Evolutionary conservation across 78 protist genomes (phyloP), one percentile per base, ranked within the genome.

Genomic region (Guillardia theta): DNA sequence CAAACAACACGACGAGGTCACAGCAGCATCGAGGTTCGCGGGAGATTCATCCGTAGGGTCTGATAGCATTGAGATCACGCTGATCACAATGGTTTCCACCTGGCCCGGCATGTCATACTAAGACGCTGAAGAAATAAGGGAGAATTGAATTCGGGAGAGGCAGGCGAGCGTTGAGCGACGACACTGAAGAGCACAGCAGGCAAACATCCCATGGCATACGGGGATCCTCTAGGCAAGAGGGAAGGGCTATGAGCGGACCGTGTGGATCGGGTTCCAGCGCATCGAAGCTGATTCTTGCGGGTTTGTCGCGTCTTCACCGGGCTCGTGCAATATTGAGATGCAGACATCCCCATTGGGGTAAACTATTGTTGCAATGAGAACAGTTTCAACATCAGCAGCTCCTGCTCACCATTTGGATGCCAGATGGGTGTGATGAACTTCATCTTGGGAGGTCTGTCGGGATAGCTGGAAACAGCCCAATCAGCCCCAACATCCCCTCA

Each of bases 21-120:
- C 27, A 12, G 99, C 99, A 37, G 99, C 99, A 37, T 99, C 99
- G 24, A 99, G 24, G 92, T 99, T 99, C 4, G 99, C 99, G 8
- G 99, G 99, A n/a, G 97, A 95, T 54, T 98, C 99, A 77, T 96
- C 98, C 80, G 97, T 98, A 76, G 99, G 99, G 92, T 94, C 92
- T 47, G 97, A 87, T 12, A 99, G 95, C 98, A 99, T 97, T 43
- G 98, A 97, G 53, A 99, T 96, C 50, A 98, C 98, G 88, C 96
- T 94, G 33, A 97, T 76, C 48, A 97, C 88, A 48, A 98, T 97
- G 33, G 97, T 94, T 39, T 96, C 96, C n/a, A 78, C 88, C 62
- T 53, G 62, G n/a, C n/a, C n/a, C n/a, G n/a, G n/a, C n/a, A n/a
- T n/a, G n/a, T n/a, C n/a, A n/a, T n/a, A n/a, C n/a, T n/a, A n/a